Base-by-base conservation (phyloP, 805 yeast genomes). In the Candida insectorum region DNA sequence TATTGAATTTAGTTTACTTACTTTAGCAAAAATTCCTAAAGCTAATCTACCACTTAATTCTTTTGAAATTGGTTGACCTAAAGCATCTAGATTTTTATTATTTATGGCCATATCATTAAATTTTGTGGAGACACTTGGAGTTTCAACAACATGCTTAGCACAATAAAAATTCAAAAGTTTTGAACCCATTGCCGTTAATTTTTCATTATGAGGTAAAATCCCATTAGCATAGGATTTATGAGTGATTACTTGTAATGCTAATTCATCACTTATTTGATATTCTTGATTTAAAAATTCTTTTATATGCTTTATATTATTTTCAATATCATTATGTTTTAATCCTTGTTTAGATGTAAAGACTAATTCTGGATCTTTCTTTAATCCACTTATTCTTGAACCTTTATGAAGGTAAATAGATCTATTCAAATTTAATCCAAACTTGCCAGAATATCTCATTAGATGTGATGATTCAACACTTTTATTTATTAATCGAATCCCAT, bases 181-280 rank as follows among this genome's bases (percentile, higher is more conserved):
- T 23, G 72, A 53, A 12, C 94, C 97, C 54, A 86, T 63, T 27
- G 81, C 73, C 13, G 86, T 70, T 48, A 91, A 67, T 56, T 82
- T 84, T 55, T 88, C 96, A 62, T 89, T 91, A 62, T 85, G 86
- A 6, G 97, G 96, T 48, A 81, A 78, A 42, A 75, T 67, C 7
- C 96, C 97, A 61, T 86, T 94, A 4, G 94, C 95, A 69, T 88
- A 91, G 15, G 96, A 85, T 63, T 91, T 91, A 64, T 91, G 97
- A 5, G 97, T 89, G 49, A 89, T 65, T 25, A 85, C 79, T 62
- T 91, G 97, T 41, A 87, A 65, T 15, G 82, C 61, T 38, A 82
- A 45, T 5, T 71, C 69, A 48, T 85, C 83, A 4, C 81, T 68
- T 26, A 89, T 63, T 26, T 65, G 44, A 49, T 68, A 79, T 40